Evolutionary conservation across 2,329 filamentous ascomycete genomes (phyloP), one percentile per base, ranked within the genome.

Genomic region (Hypoxylon rubiginosum): DNA sequence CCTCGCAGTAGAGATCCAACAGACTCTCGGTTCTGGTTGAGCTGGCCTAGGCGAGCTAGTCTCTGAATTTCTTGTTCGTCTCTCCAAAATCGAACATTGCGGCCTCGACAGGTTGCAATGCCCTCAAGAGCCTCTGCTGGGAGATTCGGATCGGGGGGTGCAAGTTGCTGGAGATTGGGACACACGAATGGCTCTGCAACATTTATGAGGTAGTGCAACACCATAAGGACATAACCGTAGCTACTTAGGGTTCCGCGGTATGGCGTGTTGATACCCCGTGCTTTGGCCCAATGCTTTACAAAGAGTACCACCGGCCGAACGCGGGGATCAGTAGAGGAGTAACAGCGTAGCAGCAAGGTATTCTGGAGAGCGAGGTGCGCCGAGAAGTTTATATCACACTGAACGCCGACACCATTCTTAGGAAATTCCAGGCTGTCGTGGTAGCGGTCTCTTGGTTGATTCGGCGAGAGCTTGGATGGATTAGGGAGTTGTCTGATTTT

Each of bases 151-250:
- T 78, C 73, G 13, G 75, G 75, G 41, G 79, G 79, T 10, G 81
- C 81, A 8, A 85, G 82, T 58, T 84, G 79, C 75, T 97, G 93
- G 1, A 97, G 84, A 74, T 97, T 97, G 0, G 92, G 93, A 62
- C 93, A 89, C 17, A 97, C 91, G 58, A 93, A 93, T 0, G 94
- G 94, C 51, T 88, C 83, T 0, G 87, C 91, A 56, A 97, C 79
- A 72, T 97, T 97, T 74, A 96, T 89, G 28, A 97, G 86, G 75
- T 95, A 97, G 79, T 97, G 94, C 15, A 97, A 82, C 4, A 97
- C 90, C 94, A 97, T 97, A 41, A 97, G 82, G 4, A 96, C 93
- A 78, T 95, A 97, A 53, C 94, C 94, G 74, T 97, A 97, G 70
- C 92, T 95, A 56, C 92, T 94, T 17, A 97, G 82, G 0, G 93